phyloP scores from a whole-genome alignment of 2,329 filamentous ascomycete species.

The Knufia fluminis region DNA sequence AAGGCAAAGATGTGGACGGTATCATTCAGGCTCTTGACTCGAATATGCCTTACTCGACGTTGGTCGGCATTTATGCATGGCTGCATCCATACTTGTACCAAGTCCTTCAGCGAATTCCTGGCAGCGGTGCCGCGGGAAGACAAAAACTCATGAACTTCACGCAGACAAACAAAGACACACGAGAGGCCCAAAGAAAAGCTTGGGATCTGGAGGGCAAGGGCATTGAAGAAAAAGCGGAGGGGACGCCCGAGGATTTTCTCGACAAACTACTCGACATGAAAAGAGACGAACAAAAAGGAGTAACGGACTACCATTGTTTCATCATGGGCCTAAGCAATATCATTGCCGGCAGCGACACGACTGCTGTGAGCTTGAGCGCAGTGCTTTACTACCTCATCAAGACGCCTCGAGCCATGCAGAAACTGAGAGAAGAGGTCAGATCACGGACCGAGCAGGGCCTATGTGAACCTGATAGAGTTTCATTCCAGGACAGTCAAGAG shows the following conservation, averaged over 20 bases:
- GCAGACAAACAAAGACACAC: slow-evolving; percentile 25
- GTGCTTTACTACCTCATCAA: slow-evolving; percentile 68
- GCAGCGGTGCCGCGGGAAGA: slow-evolving; percentile 27
- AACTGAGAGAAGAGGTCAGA: slow-evolving; percentile 19
- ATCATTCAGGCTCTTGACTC: slow-evolving; percentile 28
- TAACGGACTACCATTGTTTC: slow-evolving; percentile 33
- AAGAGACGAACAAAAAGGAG: slow-evolving; percentile 34
- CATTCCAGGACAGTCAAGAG: slow-evolving; percentile 57
- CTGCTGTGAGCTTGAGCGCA: slow-evolving; percentile 45
- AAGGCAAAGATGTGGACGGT: slow-evolving; percentile 60
- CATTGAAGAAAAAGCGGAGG: slow-evolving; percentile 13
- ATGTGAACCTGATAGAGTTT: slow-evolving; percentile 24
- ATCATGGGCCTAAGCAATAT: slow-evolving; percentile 28
- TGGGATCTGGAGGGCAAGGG: slow-evolving; percentile 10
- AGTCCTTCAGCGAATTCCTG: slow-evolving; percentile 24
- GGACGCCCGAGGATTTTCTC: slow-evolving; percentile 31
- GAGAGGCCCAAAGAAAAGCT: slow-evolving; percentile 21
- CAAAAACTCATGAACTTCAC: slow-evolving; percentile 29
- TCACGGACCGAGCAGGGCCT: slow-evolving; percentile 24
- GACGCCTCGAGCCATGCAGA: slow-evolving; percentile 36
- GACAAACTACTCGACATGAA: slow-evolving; percentile 36
- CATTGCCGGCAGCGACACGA: slow-evolving; percentile 19
- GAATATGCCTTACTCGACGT: slow-evolving; percentile 30
- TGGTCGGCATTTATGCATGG: slow-evolving; percentile 36
- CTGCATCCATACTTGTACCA: slow-evolving; percentile 31